Conservation (phyloP, 2,329 filamentous ascomycete species). For the Ophiognomonia clavigignenti-juglandacearum region DNA sequence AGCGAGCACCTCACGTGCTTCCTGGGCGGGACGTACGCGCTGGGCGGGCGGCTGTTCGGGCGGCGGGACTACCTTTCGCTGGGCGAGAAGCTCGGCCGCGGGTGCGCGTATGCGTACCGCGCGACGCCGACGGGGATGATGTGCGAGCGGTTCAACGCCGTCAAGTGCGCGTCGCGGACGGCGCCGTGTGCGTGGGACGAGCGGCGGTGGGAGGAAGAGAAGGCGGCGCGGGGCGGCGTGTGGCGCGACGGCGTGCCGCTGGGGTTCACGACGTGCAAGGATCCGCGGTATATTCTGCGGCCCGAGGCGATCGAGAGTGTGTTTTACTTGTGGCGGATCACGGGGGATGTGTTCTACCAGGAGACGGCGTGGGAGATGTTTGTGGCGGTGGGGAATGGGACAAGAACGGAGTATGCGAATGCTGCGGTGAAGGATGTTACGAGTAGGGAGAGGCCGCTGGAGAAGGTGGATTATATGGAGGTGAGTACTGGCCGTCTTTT, state of each 20-base stretch:
- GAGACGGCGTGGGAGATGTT: constrained; percentile 52
- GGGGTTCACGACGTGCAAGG: constrained; percentile 57
- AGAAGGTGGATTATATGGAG: constrained; percentile 36
- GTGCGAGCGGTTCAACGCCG: constrained; percentile 49
- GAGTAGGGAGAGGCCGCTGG: constrained; percentile 22
- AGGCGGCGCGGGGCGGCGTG: constrained; percentile 15
- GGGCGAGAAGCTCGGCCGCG: constrained; percentile 53
- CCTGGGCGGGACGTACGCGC: constrained; percentile 63
- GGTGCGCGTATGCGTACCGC: constrained; percentile 59
- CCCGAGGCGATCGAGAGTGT: constrained; percentile 31
- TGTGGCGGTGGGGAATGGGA: constrained; percentile 38
- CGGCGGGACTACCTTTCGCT: constrained; percentile 48
- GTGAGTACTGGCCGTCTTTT: constrained; percentile 12
- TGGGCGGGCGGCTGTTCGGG: constrained; percentile 59
- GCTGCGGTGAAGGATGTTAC: constrained; percentile 48
- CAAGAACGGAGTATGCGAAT: constrained; percentile 42
- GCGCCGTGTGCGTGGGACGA: constrained; percentile 43
- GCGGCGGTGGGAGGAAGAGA: constrained; percentile 20
- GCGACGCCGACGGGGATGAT: constrained; percentile 54
- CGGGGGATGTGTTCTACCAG: constrained; percentile 40
- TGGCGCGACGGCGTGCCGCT: constrained; percentile 32
- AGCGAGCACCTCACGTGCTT: constrained; percentile 64
- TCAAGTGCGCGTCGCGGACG: constrained; percentile 32
- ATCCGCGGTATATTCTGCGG: constrained; percentile 45
- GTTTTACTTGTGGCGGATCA: constrained; percentile 50